Conservation (phyloP, 2,329 filamentous ascomycete species). For the Colletotrichum horii region DNA sequence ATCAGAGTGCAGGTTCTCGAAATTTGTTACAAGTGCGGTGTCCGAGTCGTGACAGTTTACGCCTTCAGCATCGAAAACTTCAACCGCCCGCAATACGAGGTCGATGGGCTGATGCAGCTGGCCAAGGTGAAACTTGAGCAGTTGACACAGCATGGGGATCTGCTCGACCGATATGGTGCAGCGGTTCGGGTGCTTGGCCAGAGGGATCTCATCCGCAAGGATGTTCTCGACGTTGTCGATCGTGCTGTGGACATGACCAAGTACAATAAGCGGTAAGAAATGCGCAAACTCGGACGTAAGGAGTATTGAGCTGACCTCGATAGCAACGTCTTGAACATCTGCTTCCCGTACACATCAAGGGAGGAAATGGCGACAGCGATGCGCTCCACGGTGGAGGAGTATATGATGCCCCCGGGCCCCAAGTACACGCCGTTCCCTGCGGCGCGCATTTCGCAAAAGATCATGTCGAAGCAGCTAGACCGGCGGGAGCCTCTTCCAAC, state of each 20-base stretch:
- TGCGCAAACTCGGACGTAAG: background rate
- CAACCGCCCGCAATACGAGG: conserved; percentile 94
- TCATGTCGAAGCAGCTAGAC: conserved; percentile 70
- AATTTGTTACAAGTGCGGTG: conserved; percentile 96
- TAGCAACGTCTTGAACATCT: conserved; percentile 80
- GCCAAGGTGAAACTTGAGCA: conserved; percentile 94
- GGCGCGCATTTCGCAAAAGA: conserved; percentile 84
- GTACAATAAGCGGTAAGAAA: conserved; percentile 75
- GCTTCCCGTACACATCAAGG: conserved; percentile 95
- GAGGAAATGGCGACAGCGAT: conserved; percentile 95
- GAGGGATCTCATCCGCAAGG: conserved; percentile 80
- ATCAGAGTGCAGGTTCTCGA: conserved; percentile 75
- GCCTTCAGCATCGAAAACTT: conserved; percentile 99
- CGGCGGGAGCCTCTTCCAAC: conserved; percentile 49
- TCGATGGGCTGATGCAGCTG: conserved; percentile 96
- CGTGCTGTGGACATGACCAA: conserved; percentile 85
- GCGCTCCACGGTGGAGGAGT: conserved; percentile 85
- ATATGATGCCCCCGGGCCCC: conserved; percentile 72
- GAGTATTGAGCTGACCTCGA: background rate
- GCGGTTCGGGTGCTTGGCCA: conserved; percentile 86
- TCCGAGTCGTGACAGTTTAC: conserved; percentile 96
- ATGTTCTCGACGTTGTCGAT: conserved; percentile 89
- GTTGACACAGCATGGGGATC: conserved; percentile 88
- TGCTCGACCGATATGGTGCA: conserved; percentile 92
- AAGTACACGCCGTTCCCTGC: conserved; percentile 82